Evolutionary conservation across 2,329 filamentous ascomycete genomes (phyloP), one percentile per base, ranked within the genome.

Genomic region (Neospermospora avenae): DNA sequence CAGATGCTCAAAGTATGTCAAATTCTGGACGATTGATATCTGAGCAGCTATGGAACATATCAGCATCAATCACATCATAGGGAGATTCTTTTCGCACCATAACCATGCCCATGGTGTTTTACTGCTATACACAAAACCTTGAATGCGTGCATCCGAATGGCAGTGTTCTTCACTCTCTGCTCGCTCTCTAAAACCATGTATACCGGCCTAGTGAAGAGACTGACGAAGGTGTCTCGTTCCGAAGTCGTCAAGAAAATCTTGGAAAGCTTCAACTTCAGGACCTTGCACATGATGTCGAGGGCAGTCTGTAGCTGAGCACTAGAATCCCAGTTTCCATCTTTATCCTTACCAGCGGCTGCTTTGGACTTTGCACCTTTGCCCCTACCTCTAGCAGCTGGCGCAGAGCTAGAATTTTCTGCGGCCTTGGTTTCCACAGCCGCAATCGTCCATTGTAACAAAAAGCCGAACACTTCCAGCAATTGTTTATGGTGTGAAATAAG

Each of bases 1-100:
- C n/a, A 99, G 78, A 75, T 99, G 95, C 76, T 99, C 95, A 70
- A 98, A 99, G 74, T 99, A 99, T 4, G 95, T 96, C 67, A 99
- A 78, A 72, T 95, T 98, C 74, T 99, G 95, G 57, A 98, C 93
- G 70, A 99, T 96, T 48, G 93, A 96, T 51, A 96, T 98, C 81
- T 99, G 95, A 1, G 95, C 95, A 55, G 90, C 91, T 96, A 69
- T 8, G 42, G n/a, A 24, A 5, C 24, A 13, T 31, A 64, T 79
- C 58, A 76, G 72, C 64, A 24, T 24, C 31, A 20, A 22, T 42
- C 11, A 14, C 18, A 18, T 14, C 3, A 25, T n/a, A 60, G 66
- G 63, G 68, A 69, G 22, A 65, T 60, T 18, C 51, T 4, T 31
- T 18, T 72, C 81, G 65, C 80, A 93, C 91, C 93, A 73, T 96